These are phyloP conservation scores for Ophiostoma perfectum DNA, from an alignment of 2,329 filamentous ascomycete species.

Conservation along the genomic window DNA sequence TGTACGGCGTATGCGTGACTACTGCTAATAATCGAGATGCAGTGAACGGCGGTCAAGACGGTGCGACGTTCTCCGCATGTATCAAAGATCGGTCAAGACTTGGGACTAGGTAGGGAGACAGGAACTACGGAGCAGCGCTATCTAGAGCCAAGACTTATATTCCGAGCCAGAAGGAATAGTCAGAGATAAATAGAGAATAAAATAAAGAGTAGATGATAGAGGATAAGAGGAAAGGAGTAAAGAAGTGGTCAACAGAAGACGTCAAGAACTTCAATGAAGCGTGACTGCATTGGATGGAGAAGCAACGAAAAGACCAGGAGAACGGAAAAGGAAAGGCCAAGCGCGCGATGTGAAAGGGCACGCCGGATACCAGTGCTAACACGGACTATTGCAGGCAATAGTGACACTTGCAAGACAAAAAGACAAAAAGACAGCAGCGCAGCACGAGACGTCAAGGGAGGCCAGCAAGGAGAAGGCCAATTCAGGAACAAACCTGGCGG, in stretches of 20 bases:
- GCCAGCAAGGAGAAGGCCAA: too few relatives aligned
- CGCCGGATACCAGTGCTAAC: background rate
- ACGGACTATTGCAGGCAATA: too few relatives aligned
- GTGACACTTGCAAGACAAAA: background rate
- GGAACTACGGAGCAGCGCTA: too few relatives aligned
- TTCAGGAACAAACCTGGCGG: slow-evolving; percentile 3
- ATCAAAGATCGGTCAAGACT: slow-evolving; percentile 12
- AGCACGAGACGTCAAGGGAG: background rate
- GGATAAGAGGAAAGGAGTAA: background rate
- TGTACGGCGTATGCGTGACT: background rate
- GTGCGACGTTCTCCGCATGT: slow-evolving; percentile 8
- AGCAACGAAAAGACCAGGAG: too few relatives aligned
- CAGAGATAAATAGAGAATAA: background rate
- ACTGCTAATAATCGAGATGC: background rate
- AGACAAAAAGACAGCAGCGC: background rate
- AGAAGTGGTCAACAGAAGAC: background rate
- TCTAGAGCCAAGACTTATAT: background rate
- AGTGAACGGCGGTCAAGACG: background rate
- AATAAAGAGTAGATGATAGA: background rate
- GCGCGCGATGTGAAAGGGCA: background rate
- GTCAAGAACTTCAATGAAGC: background rate
- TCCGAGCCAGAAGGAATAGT: background rate
- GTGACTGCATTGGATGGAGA: too few relatives aligned
- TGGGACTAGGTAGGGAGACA: background rate
- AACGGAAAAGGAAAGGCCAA: background rate